Conservation (phyloP, 2,329 filamentous ascomycete species). For the Chalaropsis thielavioides region DNA sequence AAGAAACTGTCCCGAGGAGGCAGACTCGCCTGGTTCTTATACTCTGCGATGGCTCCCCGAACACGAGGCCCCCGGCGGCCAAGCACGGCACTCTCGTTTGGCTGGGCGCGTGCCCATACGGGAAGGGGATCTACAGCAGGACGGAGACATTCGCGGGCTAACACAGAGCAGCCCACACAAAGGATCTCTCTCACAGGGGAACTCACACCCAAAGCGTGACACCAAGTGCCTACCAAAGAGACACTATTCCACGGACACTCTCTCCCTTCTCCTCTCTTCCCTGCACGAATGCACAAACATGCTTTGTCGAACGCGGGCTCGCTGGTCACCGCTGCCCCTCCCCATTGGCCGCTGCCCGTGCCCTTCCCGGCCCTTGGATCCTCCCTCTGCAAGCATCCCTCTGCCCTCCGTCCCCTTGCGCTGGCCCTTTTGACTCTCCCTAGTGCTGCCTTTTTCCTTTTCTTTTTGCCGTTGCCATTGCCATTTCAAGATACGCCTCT, state of each 20-base stretch:
- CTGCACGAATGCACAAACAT: background rate
- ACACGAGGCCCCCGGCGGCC: background rate
- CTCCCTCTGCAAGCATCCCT: background rate
- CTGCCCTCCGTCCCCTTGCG: no score
- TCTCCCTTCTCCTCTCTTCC: background rate
- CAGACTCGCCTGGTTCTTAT: conserved; percentile 5
- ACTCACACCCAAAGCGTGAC: no score
- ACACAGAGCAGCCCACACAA: background rate
- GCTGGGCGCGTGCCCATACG: no score
- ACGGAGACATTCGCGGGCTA: background rate
- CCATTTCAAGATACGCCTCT: background rate
- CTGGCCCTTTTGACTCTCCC: background rate
- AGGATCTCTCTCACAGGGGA: no score
- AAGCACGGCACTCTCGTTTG: background rate
- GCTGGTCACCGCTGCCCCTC: background rate
- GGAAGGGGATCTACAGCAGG: no score
- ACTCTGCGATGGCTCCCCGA: background rate
- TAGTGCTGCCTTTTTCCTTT: background rate
- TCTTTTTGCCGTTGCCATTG: no score
- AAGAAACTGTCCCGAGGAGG: background rate
- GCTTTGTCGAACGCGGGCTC: no score
- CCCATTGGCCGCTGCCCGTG: background rate
- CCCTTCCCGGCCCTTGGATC: no score
- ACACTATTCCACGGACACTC: background rate
- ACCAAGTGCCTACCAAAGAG: background rate